A percentile compares a stretch with the other conserved stretches of the same genome.
phyloP scores from a whole-genome alignment of 805 yeast species.

The Diddensiella transvaalensis region DNA sequence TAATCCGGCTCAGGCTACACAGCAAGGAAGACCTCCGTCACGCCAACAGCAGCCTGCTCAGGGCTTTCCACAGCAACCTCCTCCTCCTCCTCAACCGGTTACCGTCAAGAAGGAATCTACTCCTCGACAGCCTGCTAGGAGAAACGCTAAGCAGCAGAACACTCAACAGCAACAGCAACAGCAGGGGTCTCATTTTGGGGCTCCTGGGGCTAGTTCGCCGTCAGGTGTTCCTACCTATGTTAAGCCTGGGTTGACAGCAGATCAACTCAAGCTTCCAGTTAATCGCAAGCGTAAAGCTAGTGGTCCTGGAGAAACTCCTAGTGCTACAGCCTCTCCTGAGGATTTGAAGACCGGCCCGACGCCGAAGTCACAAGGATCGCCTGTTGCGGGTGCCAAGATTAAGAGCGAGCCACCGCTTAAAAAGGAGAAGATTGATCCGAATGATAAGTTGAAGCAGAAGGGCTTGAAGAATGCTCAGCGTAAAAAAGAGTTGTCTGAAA shows the following conservation, averaged over 20 bases:
- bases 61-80: conserved; percentile 9
- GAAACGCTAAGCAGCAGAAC: conserved; percentile 9
- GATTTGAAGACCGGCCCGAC: conserved; percentile 17
- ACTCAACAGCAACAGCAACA: conserved; percentile 8
- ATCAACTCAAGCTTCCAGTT: conserved; percentile 28
- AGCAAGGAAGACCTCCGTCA: conserved; percentile 8
- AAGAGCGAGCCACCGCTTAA: conserved; percentile 18
- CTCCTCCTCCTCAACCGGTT: conserved; percentile 11
- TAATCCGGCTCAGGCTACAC: conserved; percentile 14
- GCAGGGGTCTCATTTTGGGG: conserved; percentile 3
- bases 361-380: conserved; percentile 1
- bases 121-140: background rate
- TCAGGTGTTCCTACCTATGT: conserved; percentile 26
- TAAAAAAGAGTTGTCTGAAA: conserved; percentile 29
- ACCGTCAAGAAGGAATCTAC: conserved; percentile 1
- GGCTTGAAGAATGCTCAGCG: conserved; percentile 16
- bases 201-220: conserved; percentile 18
- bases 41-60: conserved; percentile 12
- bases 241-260: conserved; percentile 24
- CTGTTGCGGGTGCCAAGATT: background rate
- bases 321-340: conserved; percentile 19
- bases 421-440: conserved; percentile 22
- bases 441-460: conserved; percentile 14
- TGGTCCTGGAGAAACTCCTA: conserved; percentile 13
- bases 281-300: conserved; percentile 23